Percentiles rank a stretch among this genome's conserved stretches.
phyloP scores from a whole-genome alignment of 1,284 basidiomycete genomes.

The Cryptococcus amylolentus region DNA sequence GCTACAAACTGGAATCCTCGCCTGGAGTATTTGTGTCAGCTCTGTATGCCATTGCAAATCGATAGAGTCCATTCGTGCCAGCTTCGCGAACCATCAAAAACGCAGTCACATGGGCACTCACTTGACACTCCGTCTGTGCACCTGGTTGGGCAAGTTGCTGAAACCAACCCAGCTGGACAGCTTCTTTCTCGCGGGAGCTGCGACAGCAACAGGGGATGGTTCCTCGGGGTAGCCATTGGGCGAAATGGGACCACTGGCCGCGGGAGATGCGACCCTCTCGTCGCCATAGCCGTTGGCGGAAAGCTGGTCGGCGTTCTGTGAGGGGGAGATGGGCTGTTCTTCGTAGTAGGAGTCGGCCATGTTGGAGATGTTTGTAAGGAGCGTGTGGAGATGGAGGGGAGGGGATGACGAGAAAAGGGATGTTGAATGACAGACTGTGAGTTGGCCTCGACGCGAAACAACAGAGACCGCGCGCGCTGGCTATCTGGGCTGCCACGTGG shows the following conservation, averaged over 20 bases:
- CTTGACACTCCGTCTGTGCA: constrained; percentile 91
- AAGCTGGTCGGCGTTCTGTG: constrained; percentile 8
- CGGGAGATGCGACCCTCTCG: neutral
- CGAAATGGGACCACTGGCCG: constrained; percentile 1
- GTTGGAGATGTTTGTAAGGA: constrained; percentile 2
- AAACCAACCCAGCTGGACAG: constrained; percentile 59
- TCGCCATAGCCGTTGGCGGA: neutral
- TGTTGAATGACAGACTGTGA: too few species aligned
- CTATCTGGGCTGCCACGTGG: constrained; percentile 5
- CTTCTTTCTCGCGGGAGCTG: constrained; percentile 36
- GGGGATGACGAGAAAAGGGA: neutral
- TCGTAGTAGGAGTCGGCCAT: constrained; percentile 45
- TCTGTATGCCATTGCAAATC: neutral
- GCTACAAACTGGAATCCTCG: constrained; percentile 95
- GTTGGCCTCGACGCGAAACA: too few species aligned
- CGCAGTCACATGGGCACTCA: constrained; percentile 27
- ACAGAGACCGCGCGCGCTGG: too few species aligned
- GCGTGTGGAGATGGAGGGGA: neutral
- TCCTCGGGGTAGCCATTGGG: constrained; percentile 10
- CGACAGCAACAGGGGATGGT: neutral
- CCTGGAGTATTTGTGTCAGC: constrained; percentile 20
- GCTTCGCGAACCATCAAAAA: neutral
- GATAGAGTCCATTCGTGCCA: too few species aligned
- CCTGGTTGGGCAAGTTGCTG: constrained; percentile 94
- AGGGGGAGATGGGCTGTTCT: constrained; percentile 12